Conservation (phyloP, 108 stramenopile genomes). For the Nannochloropsis gaditana region DNA sequence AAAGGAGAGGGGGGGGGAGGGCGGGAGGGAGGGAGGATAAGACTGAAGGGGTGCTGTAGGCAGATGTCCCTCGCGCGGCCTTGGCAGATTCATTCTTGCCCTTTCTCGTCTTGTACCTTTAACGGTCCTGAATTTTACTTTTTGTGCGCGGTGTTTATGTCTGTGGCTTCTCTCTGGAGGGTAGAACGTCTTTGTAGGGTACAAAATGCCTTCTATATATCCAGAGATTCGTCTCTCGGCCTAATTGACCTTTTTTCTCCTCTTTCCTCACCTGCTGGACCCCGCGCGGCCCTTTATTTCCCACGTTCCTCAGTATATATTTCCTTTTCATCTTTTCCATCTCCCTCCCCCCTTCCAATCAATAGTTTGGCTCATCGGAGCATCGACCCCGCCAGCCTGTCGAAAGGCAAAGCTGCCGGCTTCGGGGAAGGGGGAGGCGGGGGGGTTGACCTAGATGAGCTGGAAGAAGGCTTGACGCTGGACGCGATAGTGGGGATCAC, state of each 20-base stretch:
- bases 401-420: neutral
- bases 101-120: too few relatives aligned
- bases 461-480: conserved; percentile 39
- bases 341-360: neutral
- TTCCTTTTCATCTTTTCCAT: neutral
- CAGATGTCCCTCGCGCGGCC: neutral
- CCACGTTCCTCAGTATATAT: neutral
- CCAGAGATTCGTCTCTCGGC: too few relatives aligned
- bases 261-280: neutral
- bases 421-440: neutral
- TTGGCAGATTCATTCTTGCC: too few relatives aligned
- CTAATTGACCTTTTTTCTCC: neutral
- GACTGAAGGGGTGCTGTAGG: neutral
- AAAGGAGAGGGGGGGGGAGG: neutral
- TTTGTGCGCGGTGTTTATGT: too few relatives aligned
- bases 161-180: too few relatives aligned
- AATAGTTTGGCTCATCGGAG: conserved; percentile 36
- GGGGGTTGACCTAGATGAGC: conserved; percentile 31
- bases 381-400: neutral
- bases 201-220: too few relatives aligned
- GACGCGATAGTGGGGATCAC: conserved; percentile 51
- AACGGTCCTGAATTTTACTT: too few relatives aligned
- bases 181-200: too few relatives aligned
- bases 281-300: neutral
- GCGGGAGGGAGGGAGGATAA: neutral